Evolutionary conservation across 2,329 filamentous ascomycete genomes (phyloP), one percentile per base, ranked within the genome.

Genomic region (Pyrenophora seminiperda): DNA sequence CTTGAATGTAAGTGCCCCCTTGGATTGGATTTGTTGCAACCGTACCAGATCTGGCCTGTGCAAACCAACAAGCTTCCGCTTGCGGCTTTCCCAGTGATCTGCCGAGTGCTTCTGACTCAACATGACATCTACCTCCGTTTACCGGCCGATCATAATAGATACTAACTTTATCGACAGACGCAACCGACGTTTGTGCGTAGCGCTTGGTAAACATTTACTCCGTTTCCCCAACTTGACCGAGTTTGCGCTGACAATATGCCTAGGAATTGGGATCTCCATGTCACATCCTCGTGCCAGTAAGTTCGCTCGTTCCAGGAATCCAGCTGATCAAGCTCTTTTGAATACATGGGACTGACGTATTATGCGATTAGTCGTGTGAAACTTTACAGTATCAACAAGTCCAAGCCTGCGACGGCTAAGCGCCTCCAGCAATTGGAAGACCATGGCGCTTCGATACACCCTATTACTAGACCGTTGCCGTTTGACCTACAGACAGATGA

Each of bases 221-320:
- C 14, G 37, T 37, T n/a, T 34, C 14, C 19, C 18, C 38, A 9
- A 17, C 14, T 22, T 27, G 18, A 53, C 22, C 38, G 39, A n/a
- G n/a, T n/a, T n/a, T 54, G 15, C 43, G 44, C 53, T 54, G 41
- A 53, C 45, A 10, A 10, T 20, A 10, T 20, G 29, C 63, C 67
- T 73, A 87, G 77, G 79, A 88, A 88, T 61, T 87, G 83, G 83
- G 84, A 81, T 13, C 69, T 88, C 15, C 85, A 87, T 61, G 83
- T 88, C 3, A 88, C 84, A 0, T 82, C 78, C 5, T 83, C 79
- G 0, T 84, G 81, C 48, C 85, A 87, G 64, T 65, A 58, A 50
- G 65, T 53, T 7, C 2, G 22, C 0, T 2, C n/a, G 11, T 41
- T 7, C 6, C 5, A 11, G 3, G 9, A 7, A 1, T 3, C 24